Base-by-base conservation (phyloP, 192 early-diverging fungal genomes). In the Linnemannia zychae region DNA sequence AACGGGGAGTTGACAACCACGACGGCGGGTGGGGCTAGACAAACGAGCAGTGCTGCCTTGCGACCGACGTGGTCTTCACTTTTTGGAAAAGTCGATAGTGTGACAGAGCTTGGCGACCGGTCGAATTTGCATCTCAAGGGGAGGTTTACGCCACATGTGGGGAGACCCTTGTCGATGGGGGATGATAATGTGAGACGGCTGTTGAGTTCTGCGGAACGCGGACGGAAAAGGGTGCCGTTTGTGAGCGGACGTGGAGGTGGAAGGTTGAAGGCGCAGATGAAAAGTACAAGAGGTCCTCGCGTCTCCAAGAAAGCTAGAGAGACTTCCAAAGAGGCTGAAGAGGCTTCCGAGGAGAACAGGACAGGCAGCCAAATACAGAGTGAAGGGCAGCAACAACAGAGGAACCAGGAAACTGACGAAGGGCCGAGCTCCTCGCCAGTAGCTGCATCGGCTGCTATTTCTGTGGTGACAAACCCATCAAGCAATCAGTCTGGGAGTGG, bases 41-140 rank as follows among this genome's bases (percentile, higher is more conserved):
- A 33, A 12, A 9, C 57, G 57, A 24, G 24, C n/a, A n/a, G n/a
- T n/a, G n/a, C n/a, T n/a, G n/a, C 11, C 11, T 24, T 85, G 53
- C 83, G 83, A 11, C 83, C 83, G 13, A 79, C 77, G 1, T 85
- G 83, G 83, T 48, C 73, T 2, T 79, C 83, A 7, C 48, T 76
- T 17, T 85, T 67, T 46, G 83, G 83, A 1, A 69, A 75, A 36
- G 74, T 65, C 2, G 83, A 75, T 5, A 77, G 76, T 3, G 57
- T 75, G 7, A 76, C 72, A 13, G 83, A 85, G 34, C 52, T 49
- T 57, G 83, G 83, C 2, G 83, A 85, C n/a, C 36, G 40, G 16
- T 65, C 83, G 2, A 67, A 75, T 17, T 24, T 78, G 7, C 76
- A 79, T 24, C 20, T 71, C 17, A 38, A 68, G 6, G 72, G 69